Evolutionary conservation across 352 stramenopile species (phyloP).

Genomic region (Phytophthora europaea): DNA sequence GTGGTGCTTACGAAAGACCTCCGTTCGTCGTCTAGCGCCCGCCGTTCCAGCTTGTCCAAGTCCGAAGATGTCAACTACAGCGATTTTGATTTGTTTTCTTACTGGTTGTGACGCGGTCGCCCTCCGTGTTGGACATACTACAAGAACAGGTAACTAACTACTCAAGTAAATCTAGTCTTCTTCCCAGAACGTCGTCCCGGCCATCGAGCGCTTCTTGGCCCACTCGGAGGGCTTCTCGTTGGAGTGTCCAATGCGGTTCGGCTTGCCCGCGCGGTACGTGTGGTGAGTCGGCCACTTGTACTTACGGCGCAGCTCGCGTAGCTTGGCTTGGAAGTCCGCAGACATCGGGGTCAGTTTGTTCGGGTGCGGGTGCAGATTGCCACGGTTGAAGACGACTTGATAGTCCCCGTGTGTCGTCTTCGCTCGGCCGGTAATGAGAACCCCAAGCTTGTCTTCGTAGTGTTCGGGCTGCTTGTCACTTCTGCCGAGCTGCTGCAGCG

Average conservation of each 20-base stretch:
- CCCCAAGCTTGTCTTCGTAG: constrained; percentile 63
- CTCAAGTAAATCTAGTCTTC: constrained; percentile 24
- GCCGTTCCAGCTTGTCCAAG: background rate
- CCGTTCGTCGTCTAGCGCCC: constrained; percentile 57
- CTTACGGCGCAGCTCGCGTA: constrained; percentile 41
- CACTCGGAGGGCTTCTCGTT: constrained; percentile 60
- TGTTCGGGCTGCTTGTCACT: constrained; percentile 29
- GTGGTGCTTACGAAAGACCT: constrained; percentile 36
- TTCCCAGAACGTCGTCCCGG: constrained; percentile 50
- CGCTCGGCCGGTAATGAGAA: constrained; percentile 59
- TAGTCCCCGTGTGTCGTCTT: constrained; percentile 22
- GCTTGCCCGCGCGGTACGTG: constrained; percentile 51
- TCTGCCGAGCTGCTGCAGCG: constrained; percentile 42
- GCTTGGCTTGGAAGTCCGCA: constrained; percentile 42
- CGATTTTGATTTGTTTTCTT: background rate
- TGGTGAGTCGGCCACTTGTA: constrained; percentile 50
- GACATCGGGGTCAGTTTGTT: constrained; percentile 54
- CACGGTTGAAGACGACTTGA: constrained; percentile 69
- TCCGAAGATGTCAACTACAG: background rate
- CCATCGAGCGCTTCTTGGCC: constrained; percentile 46
- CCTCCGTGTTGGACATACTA: constrained; percentile 7
- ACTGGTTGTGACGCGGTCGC: background rate
- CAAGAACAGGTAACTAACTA: constrained; percentile 15
- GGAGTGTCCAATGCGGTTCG: constrained; percentile 52
- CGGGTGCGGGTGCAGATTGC: constrained; percentile 67